Conservation (phyloP, 495 filamentous ascomycete species). For the Penicillium egyptiacum region DNA sequence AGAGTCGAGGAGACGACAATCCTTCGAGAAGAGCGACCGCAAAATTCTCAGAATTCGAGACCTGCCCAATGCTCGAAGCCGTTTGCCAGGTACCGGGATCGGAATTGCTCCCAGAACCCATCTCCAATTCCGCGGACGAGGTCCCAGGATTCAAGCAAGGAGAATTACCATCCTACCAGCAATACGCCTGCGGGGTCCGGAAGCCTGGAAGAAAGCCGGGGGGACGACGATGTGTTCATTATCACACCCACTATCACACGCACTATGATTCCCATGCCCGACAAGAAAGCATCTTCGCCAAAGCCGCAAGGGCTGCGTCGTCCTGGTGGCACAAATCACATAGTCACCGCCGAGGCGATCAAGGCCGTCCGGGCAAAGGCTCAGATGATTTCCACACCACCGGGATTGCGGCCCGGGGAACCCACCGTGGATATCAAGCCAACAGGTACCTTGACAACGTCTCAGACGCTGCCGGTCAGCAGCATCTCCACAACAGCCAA, state of each 20-base stretch:
- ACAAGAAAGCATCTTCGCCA: slow-evolving; percentile 16
- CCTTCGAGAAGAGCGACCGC: slow-evolving; percentile 35
- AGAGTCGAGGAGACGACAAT: slow-evolving; percentile 23
- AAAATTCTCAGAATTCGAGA: slow-evolving; percentile 46
- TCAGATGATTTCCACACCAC: slow-evolving; percentile 33
- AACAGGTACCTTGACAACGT: slow-evolving; percentile 24
- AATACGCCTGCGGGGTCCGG: slow-evolving; percentile 17
- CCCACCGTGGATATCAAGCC: slow-evolving; percentile 30
- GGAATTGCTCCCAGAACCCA: slow-evolving; percentile 23
- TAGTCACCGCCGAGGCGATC: slow-evolving; percentile 32
- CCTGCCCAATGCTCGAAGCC: slow-evolving; percentile 45
- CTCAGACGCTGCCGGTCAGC: slow-evolving; percentile 15
- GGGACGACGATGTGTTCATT: slow-evolving; percentile 49
- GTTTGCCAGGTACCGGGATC: slow-evolving; percentile 37
- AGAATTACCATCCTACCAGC: slow-evolving; percentile 23
- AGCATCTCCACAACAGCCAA: slow-evolving; percentile 5
- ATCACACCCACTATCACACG: slow-evolving; percentile 51
- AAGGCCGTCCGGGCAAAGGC: slow-evolving; percentile 35
- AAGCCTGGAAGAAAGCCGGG: slow-evolving; percentile 19
- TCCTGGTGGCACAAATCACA: slow-evolving; percentile 26
- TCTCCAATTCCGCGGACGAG: slow-evolving; percentile 18
- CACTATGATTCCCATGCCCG: slow-evolving; percentile 35
- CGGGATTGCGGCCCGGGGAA: slow-evolving; percentile 32
- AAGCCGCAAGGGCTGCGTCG: slow-evolving; percentile 29
- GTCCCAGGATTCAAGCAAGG: slow-evolving; percentile 28